These are phyloP conservation scores for Mortierella polycephala DNA, from an alignment of 371 early-diverging fungal genomes.

Conservation along the genomic window DNA sequence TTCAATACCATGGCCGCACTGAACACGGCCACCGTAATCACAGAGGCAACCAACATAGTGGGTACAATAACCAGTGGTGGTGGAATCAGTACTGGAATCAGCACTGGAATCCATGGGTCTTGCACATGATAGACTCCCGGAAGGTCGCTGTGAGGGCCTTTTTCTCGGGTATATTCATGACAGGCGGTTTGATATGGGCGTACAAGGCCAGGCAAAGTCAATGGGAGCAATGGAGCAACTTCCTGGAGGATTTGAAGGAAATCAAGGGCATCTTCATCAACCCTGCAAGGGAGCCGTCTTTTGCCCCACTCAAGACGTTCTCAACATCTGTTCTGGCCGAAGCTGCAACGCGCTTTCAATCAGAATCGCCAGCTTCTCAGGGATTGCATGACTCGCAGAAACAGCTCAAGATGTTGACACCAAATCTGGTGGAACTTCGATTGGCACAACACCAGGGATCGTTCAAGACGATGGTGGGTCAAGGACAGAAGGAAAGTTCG, in stretches of 20 bases:
- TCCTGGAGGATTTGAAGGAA: conserved; percentile 6
- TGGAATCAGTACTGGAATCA: conserved; percentile 5
- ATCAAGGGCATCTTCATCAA: conserved; percentile 5
- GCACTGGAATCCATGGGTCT: conserved; percentile 23
- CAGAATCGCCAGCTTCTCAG: conserved; percentile 1
- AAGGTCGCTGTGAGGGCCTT: conserved; percentile 4
- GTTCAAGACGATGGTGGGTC: conserved; percentile 7
- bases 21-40: neutral
- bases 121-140: conserved; percentile 8
- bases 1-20: conserved; percentile 1
- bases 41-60: neutral
- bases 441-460: conserved; percentile 32
- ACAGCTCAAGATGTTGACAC: conserved; percentile 33
- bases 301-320: neutral
- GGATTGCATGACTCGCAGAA: conserved; percentile 6
- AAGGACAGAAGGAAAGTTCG: too few relatives aligned
- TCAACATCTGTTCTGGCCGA: neutral
- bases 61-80: conserved; percentile 8
- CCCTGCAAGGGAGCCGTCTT: neutral
- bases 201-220: conserved; percentile 1
- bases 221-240: conserved; percentile 5
- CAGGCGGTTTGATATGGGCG: conserved; percentile 2
- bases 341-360: neutral
- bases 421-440: conserved; percentile 27
- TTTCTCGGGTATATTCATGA: neutral